A percentile compares a stretch with the other conserved stretches of the same genome.
phyloP scores from a whole-genome alignment of 345 rosid species.

The Excoecaria cochinchinensis region DNA sequence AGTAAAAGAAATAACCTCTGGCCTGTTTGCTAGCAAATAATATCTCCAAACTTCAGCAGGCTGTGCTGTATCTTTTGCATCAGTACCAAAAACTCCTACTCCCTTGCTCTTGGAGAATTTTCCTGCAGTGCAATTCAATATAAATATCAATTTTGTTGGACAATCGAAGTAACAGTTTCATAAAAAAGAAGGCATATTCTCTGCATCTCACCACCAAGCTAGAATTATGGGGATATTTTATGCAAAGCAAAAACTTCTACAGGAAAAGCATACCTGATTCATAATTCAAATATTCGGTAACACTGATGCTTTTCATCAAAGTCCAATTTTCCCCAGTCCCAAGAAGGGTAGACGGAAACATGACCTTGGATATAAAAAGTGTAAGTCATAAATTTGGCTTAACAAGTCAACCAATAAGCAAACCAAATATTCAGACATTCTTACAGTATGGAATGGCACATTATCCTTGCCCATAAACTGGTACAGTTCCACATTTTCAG shows the following conservation, averaged over 20 bases:
- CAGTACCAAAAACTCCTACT: constrained; percentile 95
- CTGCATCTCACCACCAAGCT: not conserved
- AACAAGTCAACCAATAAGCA: not conserved
- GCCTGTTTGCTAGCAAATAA: constrained; percentile 87
- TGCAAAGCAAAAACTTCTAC: not conserved
- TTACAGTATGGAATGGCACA: constrained; percentile 94
- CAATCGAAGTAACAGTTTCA: not conserved
- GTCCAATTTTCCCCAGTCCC: constrained; percentile 97
- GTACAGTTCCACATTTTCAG: constrained; percentile 85
- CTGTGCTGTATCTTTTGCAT: constrained; percentile 77
- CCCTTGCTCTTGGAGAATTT: constrained; percentile 97
- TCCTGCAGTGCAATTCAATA: constrained; percentile 46
- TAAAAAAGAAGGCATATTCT: not conserved
- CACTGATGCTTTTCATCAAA: constrained; percentile 91
- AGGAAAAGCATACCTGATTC: constrained; percentile 61
- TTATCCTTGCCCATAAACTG: constrained; percentile 99
- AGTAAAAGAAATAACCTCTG: constrained; percentile 58
- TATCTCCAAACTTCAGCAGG: constrained; percentile 99
- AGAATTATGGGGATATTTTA: not conserved
- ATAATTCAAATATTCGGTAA: constrained; percentile 84
- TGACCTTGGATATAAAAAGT: constrained; percentile 50
- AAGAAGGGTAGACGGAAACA: constrained; percentile 89
- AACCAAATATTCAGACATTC: constrained; percentile 9
- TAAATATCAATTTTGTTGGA: constrained; percentile 5
- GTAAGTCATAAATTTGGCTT: not conserved